Base-by-base conservation (phyloP, 1,139 yeast genomes). In the Suhomyces choctaworum region DNA sequence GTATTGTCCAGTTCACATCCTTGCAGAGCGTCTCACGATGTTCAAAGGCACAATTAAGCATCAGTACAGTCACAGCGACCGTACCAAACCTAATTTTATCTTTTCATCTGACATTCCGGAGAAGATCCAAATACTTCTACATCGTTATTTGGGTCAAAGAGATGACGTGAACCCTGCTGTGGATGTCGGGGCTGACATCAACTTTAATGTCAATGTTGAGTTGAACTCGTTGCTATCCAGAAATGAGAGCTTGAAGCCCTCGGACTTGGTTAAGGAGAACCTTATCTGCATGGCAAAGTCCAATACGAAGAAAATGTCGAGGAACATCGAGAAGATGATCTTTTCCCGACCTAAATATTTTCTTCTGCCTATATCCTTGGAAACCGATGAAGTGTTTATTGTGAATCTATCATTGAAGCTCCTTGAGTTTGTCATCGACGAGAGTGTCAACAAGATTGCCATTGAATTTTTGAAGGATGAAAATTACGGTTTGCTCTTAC, bases 1-100 rank as follows among this genome's bases (percentile, higher is more conserved):
- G 7, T 21, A 16, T 11, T 25, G 25, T 11, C 25, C 25, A n/a
- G 25, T 20, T 7, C 16, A 25, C 25, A 11, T 12, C 22, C 15
- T 10, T 9, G 9, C 20, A 11, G 19, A 14, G n/a, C 12, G 16
- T 13, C 31, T 20, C 22, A 24, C 11, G 25, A 36, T 38, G 41
- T 24, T 32, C 7, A 22, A 32, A 14, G 32, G 26, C 29, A 30
- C 27, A 9, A 25, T 25, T 27, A 38, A 36, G 19, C 29, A 25
- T 24, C 46, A 33, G 11, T 35, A 38, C 29, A 38, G 29, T 19
- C 25, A 28, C 23, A 45, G 42, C 25, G 71, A 67, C 47, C 51
- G 56, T 4, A 50, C 59, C 34, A 62, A 60, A 41, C 76, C 76
- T 25, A 68, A 66, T 46, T 64, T 68, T 39, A 50, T 70, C 19